Base-by-base conservation (phyloP, 2,329 filamentous ascomycete species). In the Corynespora cassiicola region DNA sequence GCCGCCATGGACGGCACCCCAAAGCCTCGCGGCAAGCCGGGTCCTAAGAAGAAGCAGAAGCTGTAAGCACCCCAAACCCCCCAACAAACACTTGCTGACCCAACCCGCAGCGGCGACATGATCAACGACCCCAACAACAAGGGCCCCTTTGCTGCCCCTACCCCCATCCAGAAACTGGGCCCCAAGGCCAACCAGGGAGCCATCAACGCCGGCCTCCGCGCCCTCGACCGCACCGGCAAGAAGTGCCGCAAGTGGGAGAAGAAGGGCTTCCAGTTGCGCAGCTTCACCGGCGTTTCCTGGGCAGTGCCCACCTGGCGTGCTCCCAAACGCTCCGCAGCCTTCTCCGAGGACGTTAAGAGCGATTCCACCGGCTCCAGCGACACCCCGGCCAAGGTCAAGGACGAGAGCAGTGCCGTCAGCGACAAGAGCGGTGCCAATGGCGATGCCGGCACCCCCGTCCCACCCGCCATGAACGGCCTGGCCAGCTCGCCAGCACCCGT, bases 101-200 rank as follows among this genome's bases (percentile, higher is more conserved):
- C 11, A 7, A 15, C 30, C n/a, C 19, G 15, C 44, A 65, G 63
- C 9, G 82, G 86, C 54, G 77, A 81, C 54, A 59, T 63, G 42
- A 75, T 74, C 60, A 72, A 74, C 54, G 62, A 70, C 46, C 61
- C 65, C 16, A 62, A 64, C 50, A 56, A 45, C 38, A 70, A 69
- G 39, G 56, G 53, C 10, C 54, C 77, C 56, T 71, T 75, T 31
- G 56, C 63, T 42, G 62, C 66, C 45, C 56, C 62, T n/a, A 63
- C 67, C 15, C 70, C 75, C 28, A 75, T 78, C 33, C 88, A 92
- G 71, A 95, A 95, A 69, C 85, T 97, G 17, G 92, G 92, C 3
- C 94, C 94, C 54, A 97, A 96, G 71, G 92, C 92, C 34, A 97
- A 96, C 68, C 88, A 92, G 60, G 94, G 94, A 50, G 92, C 92